These are phyloP conservation scores for Trichoderma parareesei DNA, from an alignment of 495 filamentous ascomycete genomes.

Conservation along the genomic window DNA sequence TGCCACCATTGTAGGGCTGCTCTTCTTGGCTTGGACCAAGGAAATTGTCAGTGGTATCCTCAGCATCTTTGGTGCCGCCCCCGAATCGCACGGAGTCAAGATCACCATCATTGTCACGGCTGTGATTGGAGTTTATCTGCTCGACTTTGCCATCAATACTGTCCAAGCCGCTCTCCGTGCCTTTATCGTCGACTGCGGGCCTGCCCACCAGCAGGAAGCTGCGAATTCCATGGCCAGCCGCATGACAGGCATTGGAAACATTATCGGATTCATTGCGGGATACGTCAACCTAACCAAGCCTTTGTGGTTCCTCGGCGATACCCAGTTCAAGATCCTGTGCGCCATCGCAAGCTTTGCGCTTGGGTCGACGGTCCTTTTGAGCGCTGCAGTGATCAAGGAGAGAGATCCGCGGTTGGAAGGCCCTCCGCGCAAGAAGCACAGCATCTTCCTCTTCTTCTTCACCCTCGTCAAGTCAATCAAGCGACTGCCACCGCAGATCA, in stretches of 20 bases:
- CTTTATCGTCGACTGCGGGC: slow-evolving; percentile 85
- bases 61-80: slow-evolving; percentile 61
- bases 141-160: slow-evolving; percentile 92
- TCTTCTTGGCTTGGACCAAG: slow-evolving; percentile 73
- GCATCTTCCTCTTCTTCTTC: slow-evolving; percentile 70
- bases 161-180: slow-evolving; percentile 84
- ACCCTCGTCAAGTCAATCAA: slow-evolving; percentile 68
- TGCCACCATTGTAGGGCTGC: slow-evolving; percentile 64
- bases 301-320: slow-evolving; percentile 69
- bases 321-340: slow-evolving; percentile 85
- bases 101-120: slow-evolving; percentile 59
- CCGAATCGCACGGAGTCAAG: slow-evolving; percentile 51
- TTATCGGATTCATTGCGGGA: slow-evolving; percentile 75
- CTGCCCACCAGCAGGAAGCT: slow-evolving; percentile 77
- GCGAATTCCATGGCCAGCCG: slow-evolving; percentile 86
- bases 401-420: slow-evolving; percentile 69
- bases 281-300: slow-evolving; percentile 65
- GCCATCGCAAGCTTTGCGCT: slow-evolving; percentile 69
- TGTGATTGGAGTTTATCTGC: slow-evolving; percentile 72
- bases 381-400: slow-evolving; percentile 58
- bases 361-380: slow-evolving; percentile 55
- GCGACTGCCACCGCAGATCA: slow-evolving; percentile 68
- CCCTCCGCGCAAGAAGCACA: slow-evolving; percentile 47
- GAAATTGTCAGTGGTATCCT: slow-evolving; percentile 68
- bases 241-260: slow-evolving; percentile 74